These are phyloP conservation scores for Plasmodium adleri DNA, from an alignment of 169 alveolate genomes.

Conservation along the genomic window DNA sequence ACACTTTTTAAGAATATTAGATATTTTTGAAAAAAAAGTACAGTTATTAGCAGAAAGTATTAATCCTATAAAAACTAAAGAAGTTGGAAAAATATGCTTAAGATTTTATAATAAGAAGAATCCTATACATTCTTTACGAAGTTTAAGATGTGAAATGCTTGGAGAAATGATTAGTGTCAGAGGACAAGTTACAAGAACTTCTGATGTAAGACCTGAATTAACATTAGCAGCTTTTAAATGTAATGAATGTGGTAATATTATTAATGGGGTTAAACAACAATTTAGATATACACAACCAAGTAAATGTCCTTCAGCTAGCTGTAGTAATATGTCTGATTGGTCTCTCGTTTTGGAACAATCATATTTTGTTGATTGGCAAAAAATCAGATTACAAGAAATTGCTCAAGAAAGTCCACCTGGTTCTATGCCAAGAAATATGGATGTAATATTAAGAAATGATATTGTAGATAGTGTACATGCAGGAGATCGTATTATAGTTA, in stretches of 20 bases:
- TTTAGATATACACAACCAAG: conserved; percentile 93
- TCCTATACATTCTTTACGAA: conserved; percentile 79
- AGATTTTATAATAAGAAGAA: conserved; percentile 82
- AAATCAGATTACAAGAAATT: conserved; percentile 94
- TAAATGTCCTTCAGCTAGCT: conserved; percentile 84
- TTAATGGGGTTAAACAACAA: conserved; percentile 93
- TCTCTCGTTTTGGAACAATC: conserved; percentile 91
- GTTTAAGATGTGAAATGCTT: conserved; percentile 89
- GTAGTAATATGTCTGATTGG: conserved; percentile 94
- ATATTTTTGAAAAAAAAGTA: conserved; percentile 83
- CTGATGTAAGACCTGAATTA: conserved; percentile 98
- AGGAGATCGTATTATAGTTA: conserved; percentile 95
- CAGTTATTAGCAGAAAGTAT: conserved; percentile 81
- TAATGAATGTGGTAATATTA: conserved; percentile 92
- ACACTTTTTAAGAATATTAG: conserved; percentile 84
- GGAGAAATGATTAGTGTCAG: conserved; percentile 94
- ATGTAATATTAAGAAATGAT: conserved; percentile 94
- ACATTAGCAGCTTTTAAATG: conserved; percentile 94
- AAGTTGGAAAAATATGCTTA: conserved; percentile 80
- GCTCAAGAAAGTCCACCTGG: conserved; percentile 97
- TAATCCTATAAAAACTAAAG: conserved; percentile 77
- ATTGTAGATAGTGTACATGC: conserved; percentile 97
- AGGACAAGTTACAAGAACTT: conserved; percentile 97
- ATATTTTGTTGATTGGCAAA: conserved; percentile 96
- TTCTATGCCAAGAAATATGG: conserved; percentile 97